Percentiles rank a stretch among this genome's conserved stretches.
Conservation (phyloP, 2,329 filamentous ascomycete species). For the Sphaerulina musiva region DNA sequence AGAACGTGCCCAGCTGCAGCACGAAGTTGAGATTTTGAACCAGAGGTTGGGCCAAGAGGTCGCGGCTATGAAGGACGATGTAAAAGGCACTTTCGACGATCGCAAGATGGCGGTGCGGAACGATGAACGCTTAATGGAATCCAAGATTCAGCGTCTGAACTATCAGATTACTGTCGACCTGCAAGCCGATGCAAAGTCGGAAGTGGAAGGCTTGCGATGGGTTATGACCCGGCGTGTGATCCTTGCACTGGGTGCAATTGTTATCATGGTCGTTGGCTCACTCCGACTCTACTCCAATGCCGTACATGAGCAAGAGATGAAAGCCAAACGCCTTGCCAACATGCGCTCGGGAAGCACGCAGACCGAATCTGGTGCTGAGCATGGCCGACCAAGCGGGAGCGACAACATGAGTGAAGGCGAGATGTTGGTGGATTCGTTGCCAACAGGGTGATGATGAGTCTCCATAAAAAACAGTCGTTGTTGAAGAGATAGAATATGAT, state of each 20-base stretch:
- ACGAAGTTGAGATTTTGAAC: conserved; percentile 87
- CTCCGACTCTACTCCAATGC: conserved; percentile 38
- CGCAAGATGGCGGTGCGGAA: conserved; percentile 85
- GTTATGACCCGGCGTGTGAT: conserved; percentile 63
- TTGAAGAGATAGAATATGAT: conserved; percentile 10
- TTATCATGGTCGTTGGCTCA: conserved; percentile 40
- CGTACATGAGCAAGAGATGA: conserved; percentile 36
- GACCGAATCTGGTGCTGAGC: conserved; percentile 19
- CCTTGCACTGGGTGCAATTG: conserved; percentile 48
- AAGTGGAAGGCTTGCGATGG: conserved; percentile 89
- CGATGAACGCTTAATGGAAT: conserved; percentile 79
- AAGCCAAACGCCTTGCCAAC: conserved; percentile 35
- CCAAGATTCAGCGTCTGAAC: conserved; percentile 81
- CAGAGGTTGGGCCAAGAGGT: conserved; percentile 82
- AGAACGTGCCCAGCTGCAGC: conserved; percentile 78
- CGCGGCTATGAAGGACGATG: conserved; percentile 72
- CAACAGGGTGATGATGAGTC: conserved; percentile 24
- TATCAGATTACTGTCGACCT: conserved; percentile 91
- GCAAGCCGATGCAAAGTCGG: conserved; percentile 82
- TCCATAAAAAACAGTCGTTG: conserved; percentile 15
- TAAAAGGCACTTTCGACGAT: conserved; percentile 96
- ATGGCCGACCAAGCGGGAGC: conserved; percentile 6
- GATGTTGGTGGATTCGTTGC: conserved; percentile 28
- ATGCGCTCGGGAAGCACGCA: conserved; percentile 25
- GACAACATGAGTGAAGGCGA: conserved; percentile 21